Base-by-base conservation (phyloP, 108 stramenopile genomes). In the Bacterosira constricta region DNA sequence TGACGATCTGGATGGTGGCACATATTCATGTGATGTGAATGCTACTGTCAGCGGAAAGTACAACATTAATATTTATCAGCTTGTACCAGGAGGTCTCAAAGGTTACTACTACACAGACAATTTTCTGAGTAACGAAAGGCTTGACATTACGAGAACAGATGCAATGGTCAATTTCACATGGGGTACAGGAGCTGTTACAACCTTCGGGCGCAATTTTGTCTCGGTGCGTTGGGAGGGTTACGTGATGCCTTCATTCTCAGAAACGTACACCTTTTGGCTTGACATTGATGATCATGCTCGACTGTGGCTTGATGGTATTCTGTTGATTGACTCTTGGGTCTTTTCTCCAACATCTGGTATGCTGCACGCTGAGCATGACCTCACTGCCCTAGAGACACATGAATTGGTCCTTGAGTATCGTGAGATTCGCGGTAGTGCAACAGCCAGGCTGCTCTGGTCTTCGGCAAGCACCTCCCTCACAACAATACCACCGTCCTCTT, bases 351-450 rank as follows among this genome's bases (percentile, higher is more conserved):
- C 69, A 11, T 51, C 80, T 29, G 25, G 37, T 7, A 61, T 82
- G 51, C 46, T 61, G 6, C 71, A 59, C 38, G 66, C 64, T 17
- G 57, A 76, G 23, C 52, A 42, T 44, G 31, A 72, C 7, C 63
- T 82, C 9, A 52, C 6, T 25, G 70, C 63, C 25, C 27, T 30
- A 25, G 27, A 50, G 18, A 37, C 71, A 21, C 49, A 77, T 46
- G 81, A 82, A 39, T 59, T 82, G 7, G 50, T 77, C 36, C 29
- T 82, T 30, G 81, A 82, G 57, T 82, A 75, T 54, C 75, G 81
- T 10, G 81, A 82, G 17, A 56, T 82, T 1, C 39, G 61, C 29
- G 75, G 64, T 11, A 74, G 49, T 25, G 81, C 77, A 17, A 61
- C 59, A 25, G 60, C 77, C 18, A 71, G 77, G 25, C 54, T 82